Evolutionary conservation across 2,329 filamentous ascomycete genomes (phyloP).

Genomic region (Botrytis cinerea): DNA sequence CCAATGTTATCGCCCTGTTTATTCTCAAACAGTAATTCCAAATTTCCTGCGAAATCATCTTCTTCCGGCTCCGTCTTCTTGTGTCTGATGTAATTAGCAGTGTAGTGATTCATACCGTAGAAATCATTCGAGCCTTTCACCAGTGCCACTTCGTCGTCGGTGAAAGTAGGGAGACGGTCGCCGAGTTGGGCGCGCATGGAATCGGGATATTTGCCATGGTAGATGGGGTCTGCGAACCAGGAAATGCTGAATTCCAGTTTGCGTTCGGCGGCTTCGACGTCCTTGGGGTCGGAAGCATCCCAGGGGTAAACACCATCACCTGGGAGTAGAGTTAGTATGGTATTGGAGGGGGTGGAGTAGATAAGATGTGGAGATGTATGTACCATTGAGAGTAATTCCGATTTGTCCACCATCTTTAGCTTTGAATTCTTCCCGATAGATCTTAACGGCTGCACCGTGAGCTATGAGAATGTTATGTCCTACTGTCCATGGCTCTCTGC

Average conservation of each 20-base stretch:
- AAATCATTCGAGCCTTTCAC: constrained; percentile 88
- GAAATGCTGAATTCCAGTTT: constrained; percentile 86
- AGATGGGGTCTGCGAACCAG: constrained; percentile 88
- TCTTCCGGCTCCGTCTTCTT: constrained; percentile 59
- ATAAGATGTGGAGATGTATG: background rate
- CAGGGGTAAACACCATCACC: constrained; percentile 80
- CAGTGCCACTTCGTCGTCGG: constrained; percentile 69
- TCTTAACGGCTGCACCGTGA: constrained; percentile 78
- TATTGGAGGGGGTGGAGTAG: constrained; percentile 29
- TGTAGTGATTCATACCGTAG: constrained; percentile 95
- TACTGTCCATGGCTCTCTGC: constrained; percentile 78
- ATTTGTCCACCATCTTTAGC: constrained; percentile 71
- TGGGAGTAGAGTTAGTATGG: constrained; percentile 36
- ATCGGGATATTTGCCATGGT: constrained; percentile 79
- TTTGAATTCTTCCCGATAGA: constrained; percentile 83
- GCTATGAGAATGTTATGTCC: constrained; percentile 80
- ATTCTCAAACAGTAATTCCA: constrained; percentile 71
- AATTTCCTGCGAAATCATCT: constrained; percentile 73
- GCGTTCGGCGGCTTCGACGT: constrained; percentile 74
- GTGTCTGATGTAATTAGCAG: constrained; percentile 82
- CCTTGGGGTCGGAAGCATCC: constrained; percentile 73
- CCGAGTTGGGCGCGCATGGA: constrained; percentile 83
- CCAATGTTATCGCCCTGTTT: constrained; percentile 75
- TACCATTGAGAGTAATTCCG: constrained; percentile 83
- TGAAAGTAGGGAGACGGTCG: constrained; percentile 73